Base-by-base conservation (phyloP, 2,329 filamentous ascomycete species). In the Coniella vitis region DNA sequence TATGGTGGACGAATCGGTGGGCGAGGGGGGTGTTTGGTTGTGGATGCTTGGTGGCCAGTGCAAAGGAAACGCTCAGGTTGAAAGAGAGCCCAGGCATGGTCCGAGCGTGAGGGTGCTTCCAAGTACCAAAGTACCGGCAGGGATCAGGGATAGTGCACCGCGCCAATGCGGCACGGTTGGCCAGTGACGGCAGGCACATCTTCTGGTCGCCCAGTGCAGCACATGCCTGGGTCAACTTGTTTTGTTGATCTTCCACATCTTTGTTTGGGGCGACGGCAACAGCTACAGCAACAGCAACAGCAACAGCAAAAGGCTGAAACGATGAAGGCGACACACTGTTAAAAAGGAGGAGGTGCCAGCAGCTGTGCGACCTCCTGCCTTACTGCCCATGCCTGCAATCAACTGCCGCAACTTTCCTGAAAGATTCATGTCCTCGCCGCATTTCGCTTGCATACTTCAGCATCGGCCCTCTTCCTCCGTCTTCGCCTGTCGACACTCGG, bases 171-270 rank as follows among this genome's bases (percentile, higher is more conserved):
- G n/a, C n/a, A n/a, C 7, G 12, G 12, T 34, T 10, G 21, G 3
- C 17, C 22, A 13, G 10, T 21, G 13, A 5, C 29, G 40, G 40
- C 40, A 42, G 40, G 25, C 40, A 42, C 29, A 2, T 17, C 25
- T 42, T 19, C 25, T 31, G 16, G 40, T 42, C 40, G 40, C 40
- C 40, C 40, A 22, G 31, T 42, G 38, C 38, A 41, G 22, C 14
- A 34, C 45, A 32, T 40, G 35, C 21, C 39, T 39, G 36, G 38
- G 34, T 47, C 25, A 29, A 5, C 25, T 29, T 29, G 25, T 29
- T 29, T 29, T 29, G 25, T 29, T 29, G 25, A 29, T 29, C n/a
- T n/a, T 29, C 25, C 25, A 29, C 5, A 29, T 21, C 25, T 37
- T 29, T 9, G 36, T 39, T 46, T 14, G 35, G 13, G 20, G n/a